Evolutionary conservation across 2,329 filamentous ascomycete genomes (phyloP), one percentile per base, ranked within the genome.

Genomic region (Neoarthrinium moseri): DNA sequence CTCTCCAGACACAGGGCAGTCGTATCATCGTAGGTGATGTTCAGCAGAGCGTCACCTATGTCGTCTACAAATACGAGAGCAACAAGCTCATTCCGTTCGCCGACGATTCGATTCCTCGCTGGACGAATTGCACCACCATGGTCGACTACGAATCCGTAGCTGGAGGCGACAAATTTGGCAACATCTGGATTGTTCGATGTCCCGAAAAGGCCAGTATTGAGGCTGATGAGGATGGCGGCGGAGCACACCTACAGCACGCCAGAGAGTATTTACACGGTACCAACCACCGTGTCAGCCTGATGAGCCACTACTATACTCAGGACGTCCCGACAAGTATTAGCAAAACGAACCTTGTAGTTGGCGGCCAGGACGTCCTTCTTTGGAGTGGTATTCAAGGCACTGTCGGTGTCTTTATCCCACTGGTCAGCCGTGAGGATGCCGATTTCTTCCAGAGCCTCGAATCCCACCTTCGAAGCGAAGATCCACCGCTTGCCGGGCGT

Each of bases 401-500:
- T 0, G 82, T 99, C 30, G 94, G 92, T 39, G 89, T 96, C 43
- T 78, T 99, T 38, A 87, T 99, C 37, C 94, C 95, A 0, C 97
- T 99, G 62, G 75, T 91, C 37, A 87, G 85, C 51, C 87, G 95
- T 29, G 91, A 97, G 62, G 92, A 97, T 59, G 89, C 95, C 40
- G 94, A 97, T 66, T 97, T 99, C 71, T 99, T 99, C 80, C 91
- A 96, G 66, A 90, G 83, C 50, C 77, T 99, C 20, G 94, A 99
- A 70, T 84, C 87, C 61, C 89, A 95, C 61, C 77, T 99, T 64
- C 81, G 92, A 38, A 83, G 80, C 11, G 90, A 96, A 61, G 91
- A 96, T 60, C 80, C 91, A 27, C 92, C 92, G 6, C 72, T 99
- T 37, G 89, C 90, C 17, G 95, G 94, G 33, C 81, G 95, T 54